Percentiles rank a stretch among this genome's conserved stretches.
phyloP scores from a whole-genome alignment of 1,284 basidiomycete species.

The Schizophyllum amplum region DNA sequence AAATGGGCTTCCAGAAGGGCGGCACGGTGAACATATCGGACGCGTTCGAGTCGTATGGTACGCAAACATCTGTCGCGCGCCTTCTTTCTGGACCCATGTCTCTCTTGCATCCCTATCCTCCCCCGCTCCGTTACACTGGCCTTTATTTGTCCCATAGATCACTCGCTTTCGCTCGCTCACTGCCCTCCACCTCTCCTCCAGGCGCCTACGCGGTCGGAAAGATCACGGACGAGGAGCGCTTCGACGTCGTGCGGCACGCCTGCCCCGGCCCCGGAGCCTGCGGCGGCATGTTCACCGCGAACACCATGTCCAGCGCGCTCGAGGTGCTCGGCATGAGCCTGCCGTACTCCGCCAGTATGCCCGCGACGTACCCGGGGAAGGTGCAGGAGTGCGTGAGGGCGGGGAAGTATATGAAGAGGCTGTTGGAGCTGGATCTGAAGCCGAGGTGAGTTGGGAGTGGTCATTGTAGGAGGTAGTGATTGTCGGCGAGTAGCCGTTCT shows the following conservation, averaged over 20 bases:
- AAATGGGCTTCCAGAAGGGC: conserved; percentile 70
- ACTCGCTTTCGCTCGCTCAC: neutral
- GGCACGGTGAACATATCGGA: conserved; percentile 78
- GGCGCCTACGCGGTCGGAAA: conserved; percentile 68
- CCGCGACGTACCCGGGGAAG: conserved; percentile 79
- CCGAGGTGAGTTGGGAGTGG: conserved; percentile 50
- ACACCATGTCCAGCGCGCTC: conserved; percentile 85
- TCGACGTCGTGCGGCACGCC: conserved; percentile 76
- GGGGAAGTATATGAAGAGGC: conserved; percentile 72
- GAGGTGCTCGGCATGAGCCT: conserved; percentile 91
- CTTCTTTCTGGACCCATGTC: too few species aligned
- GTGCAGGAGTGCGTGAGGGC: conserved; percentile 79
- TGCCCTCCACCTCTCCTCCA: conserved; percentile 17
- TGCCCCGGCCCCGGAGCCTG: conserved; percentile 76
- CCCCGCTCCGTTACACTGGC: too few species aligned
- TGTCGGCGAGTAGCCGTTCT: too few species aligned
- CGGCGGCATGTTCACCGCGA: conserved; percentile 85
- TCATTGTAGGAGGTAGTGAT: neutral
- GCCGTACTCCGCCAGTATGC: conserved; percentile 82
- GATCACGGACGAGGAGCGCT: conserved; percentile 69
- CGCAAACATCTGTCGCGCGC: too few species aligned
- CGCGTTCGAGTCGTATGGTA: conserved; percentile 77
- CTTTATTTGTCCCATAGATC: too few species aligned
- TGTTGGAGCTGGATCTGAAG: conserved; percentile 84
- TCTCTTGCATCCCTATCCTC: neutral